Percentiles rank a stretch among this genome's conserved stretches.
Conservation (phyloP, 805 yeast species). For the Saccharomycopsis malanga region DNA sequence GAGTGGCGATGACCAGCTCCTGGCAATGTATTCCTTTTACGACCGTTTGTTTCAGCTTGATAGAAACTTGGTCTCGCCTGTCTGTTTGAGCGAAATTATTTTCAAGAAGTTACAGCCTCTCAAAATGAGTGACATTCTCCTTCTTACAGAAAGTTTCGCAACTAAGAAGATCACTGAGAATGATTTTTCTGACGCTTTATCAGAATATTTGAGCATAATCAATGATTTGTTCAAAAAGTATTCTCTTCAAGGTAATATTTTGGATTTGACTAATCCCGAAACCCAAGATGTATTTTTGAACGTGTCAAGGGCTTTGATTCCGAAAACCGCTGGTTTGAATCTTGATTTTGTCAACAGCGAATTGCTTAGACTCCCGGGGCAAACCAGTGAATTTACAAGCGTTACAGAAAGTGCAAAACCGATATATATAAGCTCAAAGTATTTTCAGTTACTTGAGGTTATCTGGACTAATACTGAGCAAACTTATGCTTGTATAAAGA, state of each 20-base stretch:
- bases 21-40: constrained; percentile 7
- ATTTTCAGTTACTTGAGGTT: too few species aligned
- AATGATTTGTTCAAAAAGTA: constrained; percentile 5
- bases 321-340: not conserved
- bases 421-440: too few species aligned
- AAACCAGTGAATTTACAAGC: too few species aligned
- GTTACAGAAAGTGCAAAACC: too few species aligned
- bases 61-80: not conserved
- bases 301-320: not conserved
- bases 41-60: constrained; percentile 4
- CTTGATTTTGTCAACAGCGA: too few species aligned
- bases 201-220: constrained; percentile 3
- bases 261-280: constrained; percentile 8
- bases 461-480: too few species aligned
- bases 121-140: not conserved
- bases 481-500: too few species aligned
- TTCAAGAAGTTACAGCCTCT: not conserved
- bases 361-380: too few species aligned
- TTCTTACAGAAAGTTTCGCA: constrained; percentile 1
- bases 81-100: constrained; percentile 1
- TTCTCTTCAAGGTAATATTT: constrained; percentile 7
- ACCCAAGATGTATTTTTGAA: not conserved
- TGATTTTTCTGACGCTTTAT: not conserved
- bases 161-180: not conserved
- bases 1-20: not conserved